These are phyloP conservation scores for Termitomyces sp. DNA, from an alignment of 768 basidiomycete species.

Conservation along the genomic window DNA sequence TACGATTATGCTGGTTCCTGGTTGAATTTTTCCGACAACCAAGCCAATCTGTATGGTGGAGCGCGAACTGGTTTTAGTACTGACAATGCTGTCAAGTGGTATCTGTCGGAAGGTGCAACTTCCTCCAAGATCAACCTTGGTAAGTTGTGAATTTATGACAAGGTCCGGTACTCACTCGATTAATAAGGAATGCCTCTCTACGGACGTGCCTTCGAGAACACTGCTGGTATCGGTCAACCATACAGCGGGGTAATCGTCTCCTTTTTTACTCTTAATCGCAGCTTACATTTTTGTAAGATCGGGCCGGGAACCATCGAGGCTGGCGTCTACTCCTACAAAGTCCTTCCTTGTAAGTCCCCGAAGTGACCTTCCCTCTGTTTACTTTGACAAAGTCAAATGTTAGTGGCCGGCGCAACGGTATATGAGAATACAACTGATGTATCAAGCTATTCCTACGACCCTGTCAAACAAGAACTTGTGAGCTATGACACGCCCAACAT, in stretches of 20 bases:
- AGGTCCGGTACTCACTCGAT: neutral
- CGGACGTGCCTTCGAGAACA: constrained; percentile 72
- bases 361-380: neutral
- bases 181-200: constrained; percentile 70
- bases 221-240: constrained; percentile 57
- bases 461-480: constrained; percentile 59
- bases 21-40: constrained; percentile 49
- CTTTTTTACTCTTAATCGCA: neutral
- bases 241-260: constrained; percentile 53
- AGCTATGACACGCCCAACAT: constrained; percentile 75
- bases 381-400: neutral
- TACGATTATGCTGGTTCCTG: constrained; percentile 80
- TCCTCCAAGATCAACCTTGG: constrained; percentile 65
- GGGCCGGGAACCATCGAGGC: constrained; percentile 69
- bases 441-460: constrained; percentile 76
- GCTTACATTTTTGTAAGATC: constrained; percentile 31
- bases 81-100: constrained; percentile 60
- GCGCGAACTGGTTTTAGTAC: constrained; percentile 59
- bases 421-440: constrained; percentile 65
- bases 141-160: constrained; percentile 13
- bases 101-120: constrained; percentile 55
- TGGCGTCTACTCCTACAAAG: constrained; percentile 75
- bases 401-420: constrained; percentile 50
- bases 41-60: constrained; percentile 68
- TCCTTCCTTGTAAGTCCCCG: constrained; percentile 45